Conservation (phyloP, 768 basidiomycete genomes). For the Guyanaporus albipodus region DNA sequence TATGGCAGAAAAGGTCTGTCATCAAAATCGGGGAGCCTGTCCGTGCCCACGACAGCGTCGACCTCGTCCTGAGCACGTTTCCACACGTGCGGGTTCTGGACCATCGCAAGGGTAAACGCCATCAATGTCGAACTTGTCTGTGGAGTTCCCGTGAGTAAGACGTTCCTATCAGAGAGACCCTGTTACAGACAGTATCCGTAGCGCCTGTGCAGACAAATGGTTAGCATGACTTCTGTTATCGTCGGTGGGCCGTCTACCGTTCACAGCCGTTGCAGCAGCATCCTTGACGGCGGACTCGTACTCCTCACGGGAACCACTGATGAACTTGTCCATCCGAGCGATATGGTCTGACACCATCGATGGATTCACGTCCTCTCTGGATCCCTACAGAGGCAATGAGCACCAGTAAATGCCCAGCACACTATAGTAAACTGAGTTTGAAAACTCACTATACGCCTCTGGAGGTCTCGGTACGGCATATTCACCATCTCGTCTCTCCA, state of each 20-base stretch:
- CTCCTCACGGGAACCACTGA: background rate
- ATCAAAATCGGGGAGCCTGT: background rate
- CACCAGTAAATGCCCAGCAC: background rate
- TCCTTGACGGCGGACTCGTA: background rate
- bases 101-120: background rate
- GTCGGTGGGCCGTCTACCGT: background rate
- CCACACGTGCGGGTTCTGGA: background rate
- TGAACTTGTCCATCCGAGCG: background rate
- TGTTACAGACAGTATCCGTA: background rate
- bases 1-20: background rate
- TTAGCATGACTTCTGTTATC: background rate
- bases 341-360: background rate
- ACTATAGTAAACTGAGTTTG: background rate
- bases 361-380: background rate
- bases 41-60: background rate
- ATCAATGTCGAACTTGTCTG: background rate
- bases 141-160: background rate
- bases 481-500: background rate
- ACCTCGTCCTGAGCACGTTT: background rate
- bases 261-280: background rate
- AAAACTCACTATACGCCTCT: background rate
- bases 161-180: no score
- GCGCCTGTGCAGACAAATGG: background rate
- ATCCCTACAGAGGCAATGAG: background rate
- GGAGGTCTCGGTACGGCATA: background rate